Evolutionary conservation across 1,284 basidiomycete species (phyloP), one percentile per base, ranked within the genome.

Genomic region (Naganishia sp.): DNA sequence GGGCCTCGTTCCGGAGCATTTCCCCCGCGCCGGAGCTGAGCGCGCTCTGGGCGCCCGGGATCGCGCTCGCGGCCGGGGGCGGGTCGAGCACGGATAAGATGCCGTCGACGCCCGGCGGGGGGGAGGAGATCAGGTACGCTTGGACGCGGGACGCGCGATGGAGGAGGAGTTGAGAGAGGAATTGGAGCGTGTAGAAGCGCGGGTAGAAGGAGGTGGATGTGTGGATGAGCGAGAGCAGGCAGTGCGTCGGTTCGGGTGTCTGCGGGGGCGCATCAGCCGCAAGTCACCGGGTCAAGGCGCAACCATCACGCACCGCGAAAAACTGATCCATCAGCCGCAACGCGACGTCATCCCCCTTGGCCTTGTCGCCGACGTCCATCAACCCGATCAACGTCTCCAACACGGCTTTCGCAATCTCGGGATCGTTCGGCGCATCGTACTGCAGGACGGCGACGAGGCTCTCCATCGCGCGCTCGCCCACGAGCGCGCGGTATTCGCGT

Each of bases 341-440:
- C 52, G 25, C 21, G 15, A 53, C 16, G 2, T 25, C 48, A 16
- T 36, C 53, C 31, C 33, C 33, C 16, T 13, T 13, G 28, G 75
- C 77, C 75, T 78, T 78, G 49, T 79, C 78, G 7, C 73, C 71
- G 0, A 75, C 73, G 57, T 80, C 79, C 55, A 75, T 77, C 64
- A 79, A 69, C 65, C 75, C 75, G 78, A 86, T 86, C 67, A 96
- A 79, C 1, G 92, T 94, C 80, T 96, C 94, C 71, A 97, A 81
- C 9, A 89, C 87, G 10, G 92, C 93, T 77, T 92, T 94, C 1
- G 89, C 92, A 66, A 90, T 92, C 73, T 96, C 94, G 10, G 87
- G 83, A 76, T 97, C 94, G 61, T 92, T 85, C 71, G 90, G 87
- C 0, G 92, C 89, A 75, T 96, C 94, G 70, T 89, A 90, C 71